Evolutionary conservation across 2,329 filamentous ascomycete species (phyloP), one percentile per base, ranked within the genome.

Genomic region (Aspergillus sp.): DNA sequence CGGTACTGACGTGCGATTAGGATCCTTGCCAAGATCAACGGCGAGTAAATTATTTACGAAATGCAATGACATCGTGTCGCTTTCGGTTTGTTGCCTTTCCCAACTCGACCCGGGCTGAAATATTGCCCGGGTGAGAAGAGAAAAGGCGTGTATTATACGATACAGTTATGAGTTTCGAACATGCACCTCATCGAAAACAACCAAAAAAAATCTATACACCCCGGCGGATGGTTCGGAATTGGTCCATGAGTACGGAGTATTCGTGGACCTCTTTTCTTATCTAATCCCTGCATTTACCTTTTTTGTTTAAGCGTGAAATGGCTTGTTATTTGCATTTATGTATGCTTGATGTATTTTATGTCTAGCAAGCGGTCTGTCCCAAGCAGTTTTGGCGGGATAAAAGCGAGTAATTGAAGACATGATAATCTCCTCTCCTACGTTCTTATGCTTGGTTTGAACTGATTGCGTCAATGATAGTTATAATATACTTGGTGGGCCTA

Each of bases 21-120:
- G 72, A 88, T 98, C 61, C 83, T 98, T 53, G 93, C 93, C 72
- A 98, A 97, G 86, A 95, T 98, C 82, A 95, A 89, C 76, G 95
- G 89, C 76, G 91, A 97, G 81, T 95, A 88, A 78, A 79, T 44
- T 47, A 46, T 43, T 47, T 44, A 33, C 47, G 17, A 39, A 39
- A 19, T 39, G n/a, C 37, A 39, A 20, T 39, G 17, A 17, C n/a
- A 10, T 39, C 17, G 1, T 19, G 17, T 37, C n/a, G 33, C 33
- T 37, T 37, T 37, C 33, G 33, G 3, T 37, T 39, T 20, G 54
- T 51, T 53, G 51, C 51, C 48, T 50, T 55, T 54, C 45, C 37
- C 30, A 38, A 19, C 42, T 50, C 49, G 53, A 50, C 35, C 43
- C 41, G 43, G 47, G 53, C 52, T 58, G 48, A 54, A 44, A 55